Conservation (phyloP, 176 grass and related monocot species). For the Carex parvula region DNA sequence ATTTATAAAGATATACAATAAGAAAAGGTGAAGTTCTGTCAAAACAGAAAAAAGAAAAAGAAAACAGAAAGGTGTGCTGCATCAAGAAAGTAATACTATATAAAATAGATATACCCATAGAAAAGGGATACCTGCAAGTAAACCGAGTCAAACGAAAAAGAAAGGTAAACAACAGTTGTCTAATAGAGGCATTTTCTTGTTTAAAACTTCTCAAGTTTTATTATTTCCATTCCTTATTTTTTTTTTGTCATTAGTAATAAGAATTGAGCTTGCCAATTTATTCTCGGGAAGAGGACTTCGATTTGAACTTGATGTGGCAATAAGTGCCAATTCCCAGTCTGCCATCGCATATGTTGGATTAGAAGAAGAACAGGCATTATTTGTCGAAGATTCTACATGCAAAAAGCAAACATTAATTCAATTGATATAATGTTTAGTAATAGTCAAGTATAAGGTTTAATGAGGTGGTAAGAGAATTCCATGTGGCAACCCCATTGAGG, state of each 20-base stretch:
- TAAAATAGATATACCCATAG: background rate
- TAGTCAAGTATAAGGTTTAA: background rate
- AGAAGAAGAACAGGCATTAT: slow-evolving; percentile 1
- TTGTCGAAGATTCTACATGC: background rate
- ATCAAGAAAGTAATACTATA: background rate
- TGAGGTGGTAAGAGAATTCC: background rate
- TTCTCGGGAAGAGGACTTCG: slow-evolving; percentile 6
- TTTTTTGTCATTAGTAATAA: background rate
- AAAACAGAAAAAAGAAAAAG: background rate
- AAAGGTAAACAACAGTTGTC: background rate
- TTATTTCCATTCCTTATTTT: background rate
- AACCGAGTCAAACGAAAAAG: background rate
- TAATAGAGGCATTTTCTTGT: background rate
- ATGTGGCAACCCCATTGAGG: background rate
- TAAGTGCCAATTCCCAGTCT: slow-evolving; percentile 28
- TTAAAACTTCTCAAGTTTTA: background rate
- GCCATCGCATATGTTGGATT: slow-evolving; percentile 9
- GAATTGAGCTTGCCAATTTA: slow-evolving; percentile 24
- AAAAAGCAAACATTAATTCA: slow-evolving; percentile 1
- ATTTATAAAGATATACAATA: background rate
- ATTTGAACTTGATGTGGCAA: background rate
- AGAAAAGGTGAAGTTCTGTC: background rate
- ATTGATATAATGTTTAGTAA: background rate
- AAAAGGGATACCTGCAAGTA: background rate
- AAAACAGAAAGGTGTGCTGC: background rate